These are phyloP conservation scores for Biscogniauxia mediterranea DNA, from an alignment of 2,329 filamentous ascomycete species.

Conservation along the genomic window DNA sequence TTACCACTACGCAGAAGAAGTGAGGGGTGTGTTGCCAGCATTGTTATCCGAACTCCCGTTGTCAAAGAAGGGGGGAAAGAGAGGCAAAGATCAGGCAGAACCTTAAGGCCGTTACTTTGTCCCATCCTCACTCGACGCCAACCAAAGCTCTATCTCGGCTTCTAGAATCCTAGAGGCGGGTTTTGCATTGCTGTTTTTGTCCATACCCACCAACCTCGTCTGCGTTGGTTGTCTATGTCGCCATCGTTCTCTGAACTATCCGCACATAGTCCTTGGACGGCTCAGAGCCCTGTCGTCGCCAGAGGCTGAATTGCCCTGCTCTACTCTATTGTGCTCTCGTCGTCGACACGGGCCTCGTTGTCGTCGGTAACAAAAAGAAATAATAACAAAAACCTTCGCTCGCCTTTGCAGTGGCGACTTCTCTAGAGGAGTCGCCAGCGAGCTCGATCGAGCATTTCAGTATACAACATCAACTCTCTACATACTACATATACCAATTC, in stretches of 20 bases:
- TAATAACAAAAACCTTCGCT: slow-evolving; percentile 6
- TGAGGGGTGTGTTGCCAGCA: slow-evolving; percentile 18
- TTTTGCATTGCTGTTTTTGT: slow-evolving; percentile 5
- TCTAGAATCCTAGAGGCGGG: slow-evolving; percentile 20
- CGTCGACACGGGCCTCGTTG: slow-evolving; percentile 7
- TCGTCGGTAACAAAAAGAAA: slow-evolving; percentile 4
- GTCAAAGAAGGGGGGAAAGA: neutral
- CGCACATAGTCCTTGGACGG: slow-evolving; percentile 8
- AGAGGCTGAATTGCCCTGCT: slow-evolving; percentile 13
- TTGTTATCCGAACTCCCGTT: slow-evolving; percentile 16
- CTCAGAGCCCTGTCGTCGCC: slow-evolving; percentile 4
- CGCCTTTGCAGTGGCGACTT: slow-evolving; percentile 15
- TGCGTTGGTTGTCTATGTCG: slow-evolving; percentile 8
- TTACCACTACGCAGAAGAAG: neutral
- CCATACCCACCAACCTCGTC: slow-evolving; percentile 10
- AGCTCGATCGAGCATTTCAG: neutral
- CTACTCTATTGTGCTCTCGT: slow-evolving; percentile 6
- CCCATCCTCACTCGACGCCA: slow-evolving; percentile 11
- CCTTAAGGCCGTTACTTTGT: slow-evolving; percentile 24
- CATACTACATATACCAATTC: slow-evolving; percentile 4
- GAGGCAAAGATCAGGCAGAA: slow-evolving; percentile 18
- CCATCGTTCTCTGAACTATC: neutral
- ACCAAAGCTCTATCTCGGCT: slow-evolving; percentile 18
- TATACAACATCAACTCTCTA: neutral
- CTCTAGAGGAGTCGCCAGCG: slow-evolving; percentile 18